Base-by-base conservation (phyloP, 2,329 filamentous ascomycete genomes). In the Pseudocercospora crystallina region DNA sequence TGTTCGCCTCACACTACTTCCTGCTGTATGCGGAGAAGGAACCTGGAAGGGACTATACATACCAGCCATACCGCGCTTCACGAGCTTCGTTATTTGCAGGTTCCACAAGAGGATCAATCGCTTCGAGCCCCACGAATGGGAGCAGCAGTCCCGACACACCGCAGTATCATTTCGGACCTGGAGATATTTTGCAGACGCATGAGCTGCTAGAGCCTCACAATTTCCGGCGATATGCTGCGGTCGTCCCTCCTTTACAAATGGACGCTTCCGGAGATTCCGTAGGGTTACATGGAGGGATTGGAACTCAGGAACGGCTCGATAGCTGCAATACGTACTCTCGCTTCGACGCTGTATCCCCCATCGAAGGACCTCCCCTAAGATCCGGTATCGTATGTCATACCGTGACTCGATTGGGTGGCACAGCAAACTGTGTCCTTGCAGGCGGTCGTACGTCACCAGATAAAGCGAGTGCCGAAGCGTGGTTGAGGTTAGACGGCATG, bases 1-100 rank as follows among this genome's bases (percentile, higher is more conserved):
- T 96, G 1, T 96, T 95, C 68, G 83, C 82, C 2, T 84, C 84
- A 31, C 91, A 96, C 69, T 95, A 96, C 69, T 87, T 91, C 60
- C 72, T 96, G 37, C 76, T 95, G 8, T 76, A 83, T 43, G 89
- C 89, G 11, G 78, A 73, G 36, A 82, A 71, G 47, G 62, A 63
- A 41, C 53, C 55, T 12, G 62, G 62, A 31, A 49, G 54, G 38
- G 61, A 66, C 42, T 65, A 61, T 49, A 52, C 56, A 5, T 38
- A 54, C 41, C 56, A 49, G 35, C 50, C 58, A 1, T 57, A 56
- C 37, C 43, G 62, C 38, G 48, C 54, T 7, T 61, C 60, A n/a
- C 56, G 62, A 26, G 58, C 56, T 2, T 56, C 58, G 8, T 38
- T 61, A 17, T 61, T 59, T 29, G 54, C 58, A 5, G 58, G 58